Evolutionary conservation across 192 early-diverging fungal species (phyloP).

Genomic region (Linnemannia elongata): DNA sequence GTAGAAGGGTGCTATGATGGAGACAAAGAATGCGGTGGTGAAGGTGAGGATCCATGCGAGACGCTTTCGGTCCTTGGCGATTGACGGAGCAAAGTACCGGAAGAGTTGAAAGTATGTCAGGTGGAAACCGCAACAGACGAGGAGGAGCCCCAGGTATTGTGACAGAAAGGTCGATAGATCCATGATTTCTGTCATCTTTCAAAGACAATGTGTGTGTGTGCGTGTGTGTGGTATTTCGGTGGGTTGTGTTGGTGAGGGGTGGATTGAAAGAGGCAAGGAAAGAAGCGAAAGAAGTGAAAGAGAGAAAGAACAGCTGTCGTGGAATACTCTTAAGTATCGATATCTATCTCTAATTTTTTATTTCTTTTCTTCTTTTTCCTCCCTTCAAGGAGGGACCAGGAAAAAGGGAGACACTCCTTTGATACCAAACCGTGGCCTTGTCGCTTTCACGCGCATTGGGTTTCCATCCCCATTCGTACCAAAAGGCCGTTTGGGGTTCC

Average conservation of each 20-base stretch:
- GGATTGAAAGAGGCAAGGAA: not conserved
- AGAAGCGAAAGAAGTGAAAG: not conserved
- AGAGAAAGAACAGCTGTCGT: not conserved
- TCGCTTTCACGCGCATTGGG: not conserved
- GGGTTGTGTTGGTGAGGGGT: not conserved
- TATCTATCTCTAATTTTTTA: not conserved
- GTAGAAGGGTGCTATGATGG: not conserved
- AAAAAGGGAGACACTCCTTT: not conserved
- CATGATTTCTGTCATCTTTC: not conserved
- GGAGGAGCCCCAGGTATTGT: not conserved
- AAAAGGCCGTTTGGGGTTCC: not conserved
- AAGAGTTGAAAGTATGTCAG: conserved; percentile 39
- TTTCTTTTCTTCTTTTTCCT: not conserved
- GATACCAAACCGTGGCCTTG: not conserved
- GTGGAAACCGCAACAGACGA: conserved; percentile 15
- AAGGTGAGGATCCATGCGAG: conserved; percentile 37
- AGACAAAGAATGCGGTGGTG: conserved; percentile 23
- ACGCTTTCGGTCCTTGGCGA: conserved; percentile 33
- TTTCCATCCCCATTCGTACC: not conserved
- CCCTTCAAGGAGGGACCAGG: not conserved
- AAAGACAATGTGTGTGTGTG: too few relatives aligned
- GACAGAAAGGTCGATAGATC: not conserved
- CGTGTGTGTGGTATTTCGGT: not conserved
- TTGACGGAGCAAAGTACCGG: conserved; percentile 28
- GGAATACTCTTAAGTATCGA: not conserved